Evolutionary conservation across 2,329 filamentous ascomycete genomes (phyloP).

Genomic region (Ophiostoma triangulosporum): DNA sequence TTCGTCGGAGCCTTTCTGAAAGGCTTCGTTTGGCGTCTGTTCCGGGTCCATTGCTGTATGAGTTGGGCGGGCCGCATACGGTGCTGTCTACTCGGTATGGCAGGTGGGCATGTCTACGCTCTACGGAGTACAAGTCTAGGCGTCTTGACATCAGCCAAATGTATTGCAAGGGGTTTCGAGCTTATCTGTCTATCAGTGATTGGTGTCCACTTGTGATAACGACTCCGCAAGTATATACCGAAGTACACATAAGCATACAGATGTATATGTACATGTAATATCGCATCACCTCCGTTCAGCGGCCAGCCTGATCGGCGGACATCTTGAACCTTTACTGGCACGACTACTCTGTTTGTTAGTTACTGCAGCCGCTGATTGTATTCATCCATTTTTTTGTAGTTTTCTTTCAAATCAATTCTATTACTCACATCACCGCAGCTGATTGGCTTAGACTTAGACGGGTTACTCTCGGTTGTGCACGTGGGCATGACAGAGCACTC

Average conservation of each 20-base stretch:
- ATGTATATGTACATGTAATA: too few relatives aligned
- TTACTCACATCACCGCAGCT: constrained; percentile 21
- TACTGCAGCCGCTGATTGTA: too few relatives aligned
- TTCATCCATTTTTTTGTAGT: background rate
- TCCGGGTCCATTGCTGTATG: background rate
- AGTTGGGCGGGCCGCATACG: background rate
- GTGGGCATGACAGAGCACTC: constrained; percentile 26
- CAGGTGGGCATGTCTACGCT: background rate
- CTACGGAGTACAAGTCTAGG: background rate
- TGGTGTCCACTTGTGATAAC: background rate
- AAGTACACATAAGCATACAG: too few relatives aligned
- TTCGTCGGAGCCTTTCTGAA: background rate
- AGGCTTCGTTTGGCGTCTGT: background rate
- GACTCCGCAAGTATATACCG: too few relatives aligned
- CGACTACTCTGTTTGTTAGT: background rate
- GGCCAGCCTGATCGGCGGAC: background rate
- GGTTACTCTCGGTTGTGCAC: constrained; percentile 24
- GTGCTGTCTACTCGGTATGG: background rate
- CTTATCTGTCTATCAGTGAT: background rate
- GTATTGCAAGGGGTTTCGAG: background rate
- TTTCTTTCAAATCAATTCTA: background rate
- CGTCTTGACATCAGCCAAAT: background rate
- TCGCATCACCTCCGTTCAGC: background rate
- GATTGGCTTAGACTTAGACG: constrained; percentile 28
- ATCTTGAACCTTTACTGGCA: background rate